Conservation (phyloP, 2,329 filamentous ascomycete genomes). For the Didymella glomerata region DNA sequence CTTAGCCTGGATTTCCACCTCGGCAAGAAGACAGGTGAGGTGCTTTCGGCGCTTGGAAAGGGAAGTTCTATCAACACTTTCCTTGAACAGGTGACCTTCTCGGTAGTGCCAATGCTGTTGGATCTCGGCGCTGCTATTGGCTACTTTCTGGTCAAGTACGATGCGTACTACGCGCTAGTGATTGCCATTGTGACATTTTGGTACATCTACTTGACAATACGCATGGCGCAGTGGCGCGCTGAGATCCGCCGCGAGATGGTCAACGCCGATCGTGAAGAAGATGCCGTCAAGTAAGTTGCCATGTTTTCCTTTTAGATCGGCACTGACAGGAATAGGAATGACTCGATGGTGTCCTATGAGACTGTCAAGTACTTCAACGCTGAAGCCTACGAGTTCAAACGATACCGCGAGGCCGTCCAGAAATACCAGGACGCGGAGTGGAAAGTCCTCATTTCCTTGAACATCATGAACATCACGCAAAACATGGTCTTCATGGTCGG, state of each 20-base stretch:
- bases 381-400: conserved; percentile 65
- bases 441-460: conserved; percentile 64
- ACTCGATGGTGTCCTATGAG: conserved; percentile 98
- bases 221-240: conserved; percentile 91
- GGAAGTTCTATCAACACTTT: conserved; percentile 96
- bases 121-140: conserved; percentile 86
- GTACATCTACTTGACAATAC: conserved; percentile 95
- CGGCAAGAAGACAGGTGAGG: conserved; percentile 94
- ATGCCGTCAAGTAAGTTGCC: conserved; percentile 80
- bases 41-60: conserved; percentile 94
- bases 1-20: conserved; percentile 96
- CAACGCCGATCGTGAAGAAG: conserved; percentile 92
- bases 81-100: conserved; percentile 94
- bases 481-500: conserved; percentile 71
- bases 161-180: conserved; percentile 88
- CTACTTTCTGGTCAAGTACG: conserved; percentile 80
- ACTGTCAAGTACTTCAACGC: conserved; percentile 73
- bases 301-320: too few relatives aligned
- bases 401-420: conserved; percentile 64
- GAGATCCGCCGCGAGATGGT: conserved; percentile 93
- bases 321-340: conserved; percentile 67
- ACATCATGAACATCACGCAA: conserved; percentile 68
- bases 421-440: conserved; percentile 67
- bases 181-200: conserved; percentile 91
- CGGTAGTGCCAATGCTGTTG: conserved; percentile 92